Evolutionary conservation across 441 rosid genomes (phyloP).

Genomic region (Eutrema salsugineum): DNA sequence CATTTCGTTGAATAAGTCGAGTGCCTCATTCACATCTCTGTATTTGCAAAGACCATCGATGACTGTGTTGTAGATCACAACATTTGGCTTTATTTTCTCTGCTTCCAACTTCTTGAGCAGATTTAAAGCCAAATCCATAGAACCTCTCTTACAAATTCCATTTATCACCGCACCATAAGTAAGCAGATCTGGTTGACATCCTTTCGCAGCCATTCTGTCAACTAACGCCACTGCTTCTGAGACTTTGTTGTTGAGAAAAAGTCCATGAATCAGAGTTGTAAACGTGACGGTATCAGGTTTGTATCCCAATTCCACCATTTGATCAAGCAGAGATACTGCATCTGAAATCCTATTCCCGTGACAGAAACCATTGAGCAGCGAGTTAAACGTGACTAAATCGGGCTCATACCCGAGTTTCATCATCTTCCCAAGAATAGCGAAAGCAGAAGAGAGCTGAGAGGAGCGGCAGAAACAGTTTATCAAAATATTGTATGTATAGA

Average conservation of each 20-base stretch:
- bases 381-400: no score
- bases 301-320: no score
- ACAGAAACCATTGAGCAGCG: no score
- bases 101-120: neutral
- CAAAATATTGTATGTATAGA: no score
- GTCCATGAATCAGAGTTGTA: neutral
- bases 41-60: no score
- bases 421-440: no score
- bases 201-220: neutral
- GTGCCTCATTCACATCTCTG: neutral
- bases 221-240: neutral
- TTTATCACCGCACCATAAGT: neutral
- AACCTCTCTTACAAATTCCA: neutral
- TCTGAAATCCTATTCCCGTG: no score
- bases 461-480: no score
- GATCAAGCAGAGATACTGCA: no score
- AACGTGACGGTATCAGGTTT: neutral
- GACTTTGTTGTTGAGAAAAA: neutral
- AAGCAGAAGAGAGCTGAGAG: no score
- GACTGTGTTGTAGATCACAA: neutral
- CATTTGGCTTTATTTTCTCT: neutral
- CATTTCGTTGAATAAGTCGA: neutral
- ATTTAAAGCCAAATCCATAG: neutral
- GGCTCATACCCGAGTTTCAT: no score
- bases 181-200: neutral